A percentile compares a stretch with the other conserved stretches of the same genome.
Evolutionary conservation across 345 rosid genomes (phyloP).

Genomic region (Kandelia obovata): DNA sequence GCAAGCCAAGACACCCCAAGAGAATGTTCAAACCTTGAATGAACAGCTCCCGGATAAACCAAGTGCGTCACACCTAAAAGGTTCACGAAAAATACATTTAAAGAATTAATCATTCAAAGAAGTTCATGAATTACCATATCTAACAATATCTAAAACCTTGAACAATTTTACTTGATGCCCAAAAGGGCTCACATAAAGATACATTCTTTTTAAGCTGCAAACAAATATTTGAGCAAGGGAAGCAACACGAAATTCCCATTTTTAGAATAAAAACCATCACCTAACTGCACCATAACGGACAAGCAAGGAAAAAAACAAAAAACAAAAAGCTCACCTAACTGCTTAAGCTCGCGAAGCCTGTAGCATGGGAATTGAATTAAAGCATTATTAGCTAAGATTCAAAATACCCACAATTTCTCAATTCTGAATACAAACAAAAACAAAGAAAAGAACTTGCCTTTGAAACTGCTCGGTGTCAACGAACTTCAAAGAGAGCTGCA

Average conservation of each 20-base stretch:
- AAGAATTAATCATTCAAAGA: background rate
- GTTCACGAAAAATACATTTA: background rate
- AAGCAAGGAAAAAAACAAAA: background rate
- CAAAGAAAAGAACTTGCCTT: constrained; percentile 39
- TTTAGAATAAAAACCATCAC: too few species aligned
- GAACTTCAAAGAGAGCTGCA: constrained; percentile 75
- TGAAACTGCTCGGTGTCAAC: constrained; percentile 93
- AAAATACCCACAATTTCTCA: background rate
- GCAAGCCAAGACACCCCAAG: constrained; percentile 93
- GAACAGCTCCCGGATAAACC: constrained; percentile 93
- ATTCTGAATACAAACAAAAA: background rate
- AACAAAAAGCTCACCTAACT: constrained; percentile 61
- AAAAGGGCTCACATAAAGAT: too few species aligned
- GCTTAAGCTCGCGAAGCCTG: constrained; percentile 95
- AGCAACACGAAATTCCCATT: too few species aligned
- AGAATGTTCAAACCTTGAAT: constrained; percentile 93
- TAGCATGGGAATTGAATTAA: constrained; percentile 9
- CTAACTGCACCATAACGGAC: too few species aligned
- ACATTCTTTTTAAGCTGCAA: too few species aligned
- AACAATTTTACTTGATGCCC: background rate
- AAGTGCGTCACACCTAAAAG: constrained; percentile 63
- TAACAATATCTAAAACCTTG: background rate
- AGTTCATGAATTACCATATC: background rate
- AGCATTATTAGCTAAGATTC: background rate
- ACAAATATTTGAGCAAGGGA: too few species aligned